Conservation (phyloP, 208 protist genomes). For the Crithidia bombi region DNA sequence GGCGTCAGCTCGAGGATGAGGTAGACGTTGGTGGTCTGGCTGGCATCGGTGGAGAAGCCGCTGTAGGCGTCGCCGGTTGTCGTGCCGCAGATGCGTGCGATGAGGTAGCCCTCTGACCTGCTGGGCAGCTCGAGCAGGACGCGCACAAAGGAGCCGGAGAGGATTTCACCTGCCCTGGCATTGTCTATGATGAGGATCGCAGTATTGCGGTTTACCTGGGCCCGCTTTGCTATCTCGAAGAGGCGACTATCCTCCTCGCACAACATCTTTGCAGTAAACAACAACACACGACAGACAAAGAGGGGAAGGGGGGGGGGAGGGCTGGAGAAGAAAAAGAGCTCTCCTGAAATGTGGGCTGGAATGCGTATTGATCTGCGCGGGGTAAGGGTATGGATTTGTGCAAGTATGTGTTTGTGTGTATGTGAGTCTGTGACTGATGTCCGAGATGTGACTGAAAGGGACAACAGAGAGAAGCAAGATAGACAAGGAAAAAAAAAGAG, state of each 20-base stretch:
- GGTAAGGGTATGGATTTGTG: no score
- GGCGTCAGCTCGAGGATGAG: slow-evolving; percentile 62
- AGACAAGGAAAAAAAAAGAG: no score
- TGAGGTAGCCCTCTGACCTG: slow-evolving; percentile 66
- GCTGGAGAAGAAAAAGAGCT: background rate
- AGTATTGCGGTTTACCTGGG: slow-evolving; percentile 77
- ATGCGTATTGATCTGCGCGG: no score
- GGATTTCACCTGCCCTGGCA: slow-evolving; percentile 24
- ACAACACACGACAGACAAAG: background rate
- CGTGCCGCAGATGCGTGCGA: slow-evolving; percentile 57
- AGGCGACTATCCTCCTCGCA: slow-evolving; percentile 52
- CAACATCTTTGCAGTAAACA: slow-evolving; percentile 44
- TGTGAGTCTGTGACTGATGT: no score
- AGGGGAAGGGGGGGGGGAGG: background rate
- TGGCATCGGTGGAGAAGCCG: slow-evolving; percentile 61
- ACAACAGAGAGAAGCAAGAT: no score
- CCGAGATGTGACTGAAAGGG: no score
- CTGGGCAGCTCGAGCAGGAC: slow-evolving; percentile 72
- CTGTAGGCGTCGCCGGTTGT: slow-evolving; percentile 64
- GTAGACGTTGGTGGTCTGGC: slow-evolving; percentile 56
- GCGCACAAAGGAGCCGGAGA: slow-evolving; percentile 71
- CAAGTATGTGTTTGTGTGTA: no score
- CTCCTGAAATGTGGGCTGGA: no score
- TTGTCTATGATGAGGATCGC: slow-evolving; percentile 64
- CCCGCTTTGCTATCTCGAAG: slow-evolving; percentile 55